These are phyloP conservation scores for Beverwykella pulmonaria DNA, from an alignment of 495 filamentous ascomycete genomes.

Conservation along the genomic window DNA sequence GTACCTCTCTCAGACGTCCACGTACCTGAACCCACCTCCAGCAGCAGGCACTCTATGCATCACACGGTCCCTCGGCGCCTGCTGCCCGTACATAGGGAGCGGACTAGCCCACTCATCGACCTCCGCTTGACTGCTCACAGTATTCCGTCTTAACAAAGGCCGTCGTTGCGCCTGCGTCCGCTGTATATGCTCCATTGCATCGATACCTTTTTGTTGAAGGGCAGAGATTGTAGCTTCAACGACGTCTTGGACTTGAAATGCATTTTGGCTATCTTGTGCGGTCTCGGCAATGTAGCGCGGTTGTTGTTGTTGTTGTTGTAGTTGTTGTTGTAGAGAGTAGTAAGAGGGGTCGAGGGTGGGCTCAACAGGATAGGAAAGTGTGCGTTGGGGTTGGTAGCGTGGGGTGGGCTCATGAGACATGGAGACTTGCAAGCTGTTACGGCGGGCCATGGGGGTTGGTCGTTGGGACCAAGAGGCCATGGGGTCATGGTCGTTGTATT, in stretches of 20 bases:
- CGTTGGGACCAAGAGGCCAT: neutral
- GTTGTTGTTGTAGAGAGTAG: too few species aligned
- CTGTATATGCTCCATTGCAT: neutral
- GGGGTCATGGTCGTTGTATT: neutral
- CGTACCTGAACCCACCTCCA: too few species aligned
- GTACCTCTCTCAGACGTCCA: too few species aligned
- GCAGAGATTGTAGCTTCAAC: neutral
- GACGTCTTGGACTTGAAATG: neutral
- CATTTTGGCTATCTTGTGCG: neutral
- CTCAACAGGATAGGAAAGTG: neutral
- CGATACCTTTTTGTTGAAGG: neutral
- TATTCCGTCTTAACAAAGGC: neutral
- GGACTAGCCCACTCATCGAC: neutral
- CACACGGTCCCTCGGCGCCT: neutral
- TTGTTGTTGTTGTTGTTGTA: neutral
- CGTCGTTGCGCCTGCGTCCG: neutral
- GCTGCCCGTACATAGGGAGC: neutral
- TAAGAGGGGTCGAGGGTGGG: neutral
- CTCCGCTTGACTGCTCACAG: neutral
- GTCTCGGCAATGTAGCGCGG: neutral
- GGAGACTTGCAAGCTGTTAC: slow-evolving; percentile 3
- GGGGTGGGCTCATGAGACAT: neutral
- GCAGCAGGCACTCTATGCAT: too few species aligned
- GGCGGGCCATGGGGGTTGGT: neutral
- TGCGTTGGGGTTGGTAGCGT: slow-evolving; percentile 5